A percentile compares a stretch with the other conserved stretches of the same genome.
Evolutionary conservation across 2,329 filamentous ascomycete species (phyloP).

Genomic region (Cadophora sp.): DNA sequence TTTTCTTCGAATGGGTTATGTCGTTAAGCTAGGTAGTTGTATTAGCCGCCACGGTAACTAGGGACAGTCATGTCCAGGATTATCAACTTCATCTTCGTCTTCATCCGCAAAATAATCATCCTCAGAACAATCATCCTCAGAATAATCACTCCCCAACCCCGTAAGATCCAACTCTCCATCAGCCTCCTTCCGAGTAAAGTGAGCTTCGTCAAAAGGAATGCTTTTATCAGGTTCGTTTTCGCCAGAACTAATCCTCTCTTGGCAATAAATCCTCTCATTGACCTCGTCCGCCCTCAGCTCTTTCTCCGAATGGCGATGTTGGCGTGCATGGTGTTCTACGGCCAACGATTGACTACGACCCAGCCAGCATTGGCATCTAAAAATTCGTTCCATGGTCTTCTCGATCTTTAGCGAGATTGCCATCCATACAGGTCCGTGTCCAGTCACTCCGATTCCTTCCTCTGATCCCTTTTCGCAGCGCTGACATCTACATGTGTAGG

Average conservation of each 20-base stretch:
- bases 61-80: background rate
- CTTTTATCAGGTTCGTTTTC: background rate
- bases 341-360: constrained; percentile 9
- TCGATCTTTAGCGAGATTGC: background rate
- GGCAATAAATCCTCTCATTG: constrained; percentile 4
- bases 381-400: background rate
- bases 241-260: background rate
- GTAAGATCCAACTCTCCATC: background rate
- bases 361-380: constrained; percentile 4
- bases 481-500: background rate
- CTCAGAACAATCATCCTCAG: background rate
- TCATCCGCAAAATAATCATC: no score
- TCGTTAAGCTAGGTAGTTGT: no score
- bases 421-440: constrained; percentile 12
- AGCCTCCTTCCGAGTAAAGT: background rate
- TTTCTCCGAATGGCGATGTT: background rate
- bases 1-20: no score
- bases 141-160: background rate
- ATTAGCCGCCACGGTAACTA: no score
- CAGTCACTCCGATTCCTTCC: background rate
- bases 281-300: background rate
- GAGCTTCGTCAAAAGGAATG: background rate
- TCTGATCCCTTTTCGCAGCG: background rate
- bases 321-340: background rate
- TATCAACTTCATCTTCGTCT: background rate